These are phyloP conservation scores for Cenchrus purpureus DNA, from an alignment of 176 grass and related monocot species.

Conservation along the genomic window DNA sequence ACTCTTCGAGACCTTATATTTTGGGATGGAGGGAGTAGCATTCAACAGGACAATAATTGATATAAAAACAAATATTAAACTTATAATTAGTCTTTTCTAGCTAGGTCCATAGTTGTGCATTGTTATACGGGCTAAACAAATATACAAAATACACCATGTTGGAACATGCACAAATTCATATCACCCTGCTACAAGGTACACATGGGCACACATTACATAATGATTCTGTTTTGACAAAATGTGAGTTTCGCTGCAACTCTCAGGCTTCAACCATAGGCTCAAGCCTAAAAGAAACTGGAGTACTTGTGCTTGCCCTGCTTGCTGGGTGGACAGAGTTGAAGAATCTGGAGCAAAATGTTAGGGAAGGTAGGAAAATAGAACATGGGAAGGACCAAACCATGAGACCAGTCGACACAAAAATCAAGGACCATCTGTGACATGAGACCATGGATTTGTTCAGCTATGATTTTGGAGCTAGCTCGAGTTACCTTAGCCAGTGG, in stretches of 20 bases:
- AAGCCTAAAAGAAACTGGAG: conserved; percentile 50
- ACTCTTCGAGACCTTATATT: no score
- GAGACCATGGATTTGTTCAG: conserved; percentile 97
- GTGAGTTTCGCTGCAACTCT: conserved; percentile 16
- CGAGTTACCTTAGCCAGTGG: conserved; percentile 91
- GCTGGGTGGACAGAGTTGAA: conserved; percentile 83
- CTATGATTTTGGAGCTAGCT: conserved; percentile 92
- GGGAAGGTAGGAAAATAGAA: not conserved
- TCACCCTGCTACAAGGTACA: no score
- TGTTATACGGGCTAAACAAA: no score
- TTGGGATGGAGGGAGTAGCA: no score
- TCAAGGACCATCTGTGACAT: conserved; percentile 80
- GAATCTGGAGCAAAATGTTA: not conserved
- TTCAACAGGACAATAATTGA: no score
- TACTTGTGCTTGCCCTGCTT: conserved; percentile 34
- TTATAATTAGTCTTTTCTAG: no score
- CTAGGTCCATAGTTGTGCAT: no score
- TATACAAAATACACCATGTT: no score
- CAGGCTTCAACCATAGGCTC: conserved; percentile 95
- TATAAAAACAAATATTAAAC: no score
- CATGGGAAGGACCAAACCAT: not conserved
- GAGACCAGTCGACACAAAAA: not conserved
- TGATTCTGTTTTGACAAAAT: conserved; percentile 23
- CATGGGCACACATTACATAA: conserved; percentile 32
- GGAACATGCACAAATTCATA: no score